phyloP scores from a whole-genome alignment of 176 grass and related monocot species.

The Zoysia pacifica region DNA sequence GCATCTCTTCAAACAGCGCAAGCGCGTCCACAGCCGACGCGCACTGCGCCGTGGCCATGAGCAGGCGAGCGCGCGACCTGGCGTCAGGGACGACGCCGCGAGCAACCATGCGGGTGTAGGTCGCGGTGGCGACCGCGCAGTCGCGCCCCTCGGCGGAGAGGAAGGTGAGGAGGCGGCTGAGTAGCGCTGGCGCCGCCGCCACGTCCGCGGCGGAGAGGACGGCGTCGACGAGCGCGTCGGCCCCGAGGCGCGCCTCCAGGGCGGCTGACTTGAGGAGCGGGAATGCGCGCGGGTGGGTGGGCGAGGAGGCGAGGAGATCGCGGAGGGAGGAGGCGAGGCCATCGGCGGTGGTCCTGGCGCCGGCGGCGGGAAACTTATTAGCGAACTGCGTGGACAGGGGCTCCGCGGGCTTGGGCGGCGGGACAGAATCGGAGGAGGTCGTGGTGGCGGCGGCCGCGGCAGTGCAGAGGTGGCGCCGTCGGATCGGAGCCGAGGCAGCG shows the following conservation, averaged over 20 bases:
- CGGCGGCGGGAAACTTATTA: neutral
- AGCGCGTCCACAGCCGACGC: slow-evolving; percentile 44
- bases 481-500: slow-evolving; percentile 15
- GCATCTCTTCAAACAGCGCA: slow-evolving; percentile 56
- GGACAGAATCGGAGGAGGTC: neutral
- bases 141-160: slow-evolving; percentile 15
- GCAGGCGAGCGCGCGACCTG: slow-evolving; percentile 56
- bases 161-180: slow-evolving; percentile 50
- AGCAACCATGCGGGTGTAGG: slow-evolving; percentile 50
- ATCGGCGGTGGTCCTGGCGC: neutral
- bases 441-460: neutral
- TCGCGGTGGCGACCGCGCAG: slow-evolving; percentile 20
- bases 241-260: slow-evolving; percentile 2
- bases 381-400: slow-evolving; percentile 33
- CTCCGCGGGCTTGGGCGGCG: neutral
- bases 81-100: slow-evolving; percentile 47
- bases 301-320: slow-evolving; percentile 32
- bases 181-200: neutral
- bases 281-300: slow-evolving; percentile 28
- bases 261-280: slow-evolving; percentile 39
- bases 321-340: slow-evolving; percentile 46
- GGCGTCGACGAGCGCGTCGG: slow-evolving; percentile 31
- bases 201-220: slow-evolving; percentile 40
- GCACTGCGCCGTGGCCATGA: slow-evolving; percentile 36
- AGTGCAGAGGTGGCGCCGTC: slow-evolving; percentile 32